Conservation (phyloP, 2,329 filamentous ascomycete species). For the Alternaria metachromatica region DNA sequence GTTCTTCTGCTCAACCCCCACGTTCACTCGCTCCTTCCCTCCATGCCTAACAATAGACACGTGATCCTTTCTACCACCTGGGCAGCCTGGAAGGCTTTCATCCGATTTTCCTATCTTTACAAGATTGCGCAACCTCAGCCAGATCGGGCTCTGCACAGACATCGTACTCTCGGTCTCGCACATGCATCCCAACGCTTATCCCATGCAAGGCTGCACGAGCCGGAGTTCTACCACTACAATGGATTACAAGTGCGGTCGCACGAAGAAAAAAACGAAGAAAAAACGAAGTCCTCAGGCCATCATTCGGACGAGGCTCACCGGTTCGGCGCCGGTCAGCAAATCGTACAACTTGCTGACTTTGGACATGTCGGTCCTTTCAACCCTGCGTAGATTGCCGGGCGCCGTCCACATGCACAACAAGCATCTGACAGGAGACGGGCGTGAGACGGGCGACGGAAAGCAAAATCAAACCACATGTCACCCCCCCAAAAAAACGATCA, state of each 20-base stretch:
- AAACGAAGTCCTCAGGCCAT: not conserved
- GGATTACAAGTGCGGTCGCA: not conserved
- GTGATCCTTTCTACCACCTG: not conserved
- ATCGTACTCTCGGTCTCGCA: not conserved
- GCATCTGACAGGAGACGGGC: not conserved
- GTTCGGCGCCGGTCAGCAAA: not conserved
- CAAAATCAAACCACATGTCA: not conserved
- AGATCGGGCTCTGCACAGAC: constrained; percentile 1
- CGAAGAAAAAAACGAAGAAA: not conserved
- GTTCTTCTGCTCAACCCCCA: not conserved
- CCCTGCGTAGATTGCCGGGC: not conserved
- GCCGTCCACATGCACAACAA: not conserved
- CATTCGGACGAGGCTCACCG: not conserved
- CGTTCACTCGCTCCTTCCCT: not conserved
- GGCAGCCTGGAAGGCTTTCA: not conserved
- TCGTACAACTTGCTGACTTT: not conserved
- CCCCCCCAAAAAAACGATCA: not conserved
- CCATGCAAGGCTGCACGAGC: constrained; percentile 6
- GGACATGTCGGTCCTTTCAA: not conserved
- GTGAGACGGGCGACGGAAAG: not conserved
- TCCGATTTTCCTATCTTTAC: not conserved
- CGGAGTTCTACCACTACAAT: not conserved
- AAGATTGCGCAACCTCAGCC: not conserved
- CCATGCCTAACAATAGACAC: not conserved
- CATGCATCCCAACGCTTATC: not conserved